A percentile compares a stretch with the other conserved stretches of the same genome.
Conservation (phyloP, 1,139 yeast genomes). For the Hansenula lynferdii region DNA sequence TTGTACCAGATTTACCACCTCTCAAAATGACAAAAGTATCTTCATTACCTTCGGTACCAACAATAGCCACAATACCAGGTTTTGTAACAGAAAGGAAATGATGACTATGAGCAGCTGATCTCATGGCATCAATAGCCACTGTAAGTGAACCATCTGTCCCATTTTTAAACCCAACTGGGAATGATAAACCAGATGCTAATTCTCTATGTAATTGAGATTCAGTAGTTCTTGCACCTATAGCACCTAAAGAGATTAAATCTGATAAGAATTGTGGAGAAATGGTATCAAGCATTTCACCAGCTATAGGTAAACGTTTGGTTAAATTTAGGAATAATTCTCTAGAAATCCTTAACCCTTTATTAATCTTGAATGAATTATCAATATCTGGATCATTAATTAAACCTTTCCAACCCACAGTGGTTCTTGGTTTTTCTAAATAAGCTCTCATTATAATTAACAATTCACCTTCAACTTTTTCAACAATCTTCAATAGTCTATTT, state of each 20-base stretch:
- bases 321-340: slow-evolving; percentile 82
- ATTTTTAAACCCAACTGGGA: slow-evolving; percentile 97
- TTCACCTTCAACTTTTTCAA: slow-evolving; percentile 66
- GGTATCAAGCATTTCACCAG: slow-evolving; percentile 97
- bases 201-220: slow-evolving; percentile 97
- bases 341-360: slow-evolving; percentile 87
- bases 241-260: slow-evolving; percentile 89
- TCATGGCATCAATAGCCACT: slow-evolving; percentile 90
- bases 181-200: slow-evolving; percentile 88
- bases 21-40: slow-evolving; percentile 89
- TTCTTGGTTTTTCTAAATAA: slow-evolving; percentile 95
- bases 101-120: slow-evolving; percentile 91
- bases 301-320: slow-evolving; percentile 83
- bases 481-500: slow-evolving; percentile 50
- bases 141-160: slow-evolving; percentile 94
- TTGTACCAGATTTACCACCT: slow-evolving; percentile 93
- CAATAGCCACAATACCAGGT: slow-evolving; percentile 93
- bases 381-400: slow-evolving; percentile 95
- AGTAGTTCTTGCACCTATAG: slow-evolving; percentile 97
- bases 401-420: slow-evolving; percentile 99
- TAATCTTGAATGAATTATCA: slow-evolving; percentile 89
- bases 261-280: slow-evolving; percentile 92
- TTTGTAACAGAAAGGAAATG: slow-evolving; percentile 93
- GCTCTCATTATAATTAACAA: slow-evolving; percentile 94
- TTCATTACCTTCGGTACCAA: slow-evolving; percentile 89